A percentile compares a stretch with the other conserved stretches of the same genome.
phyloP scores from a whole-genome alignment of 1,284 basidiomycete genomes.

The Ganoderma lingzhi region DNA sequence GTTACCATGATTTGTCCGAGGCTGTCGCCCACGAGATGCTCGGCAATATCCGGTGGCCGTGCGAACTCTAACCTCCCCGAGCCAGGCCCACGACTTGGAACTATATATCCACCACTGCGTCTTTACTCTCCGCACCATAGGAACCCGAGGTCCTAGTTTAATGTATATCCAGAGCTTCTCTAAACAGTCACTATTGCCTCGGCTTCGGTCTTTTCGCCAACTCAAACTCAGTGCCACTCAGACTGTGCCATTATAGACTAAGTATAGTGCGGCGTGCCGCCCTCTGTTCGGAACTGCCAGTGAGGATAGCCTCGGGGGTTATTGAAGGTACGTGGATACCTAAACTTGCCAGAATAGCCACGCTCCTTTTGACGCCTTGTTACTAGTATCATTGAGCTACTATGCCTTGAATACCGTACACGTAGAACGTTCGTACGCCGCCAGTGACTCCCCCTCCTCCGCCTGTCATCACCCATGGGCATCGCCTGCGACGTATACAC shows the following conservation, averaged over 20 bases:
- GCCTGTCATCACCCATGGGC: background rate
- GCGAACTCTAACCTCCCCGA: background rate
- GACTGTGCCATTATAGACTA: no score
- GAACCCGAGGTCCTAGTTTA: no score
- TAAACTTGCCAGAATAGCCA: background rate
- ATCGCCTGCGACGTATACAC: conserved; percentile 29
- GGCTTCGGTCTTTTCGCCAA: no score
- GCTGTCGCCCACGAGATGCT: background rate
- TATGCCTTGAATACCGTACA: background rate
- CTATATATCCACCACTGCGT: no score
- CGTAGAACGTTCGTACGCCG: background rate
- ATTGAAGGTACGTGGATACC: background rate
- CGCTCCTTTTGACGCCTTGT: background rate
- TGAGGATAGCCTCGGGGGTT: background rate
- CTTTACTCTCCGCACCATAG: no score
- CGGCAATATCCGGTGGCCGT: background rate
- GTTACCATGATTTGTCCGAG: background rate
- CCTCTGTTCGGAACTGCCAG: background rate
- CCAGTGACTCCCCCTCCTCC: background rate
- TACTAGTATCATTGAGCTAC: background rate
- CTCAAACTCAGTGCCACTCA: no score
- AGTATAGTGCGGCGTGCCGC: no score
- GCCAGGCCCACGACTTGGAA: no score
- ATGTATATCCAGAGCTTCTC: no score
- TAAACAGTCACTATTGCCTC: no score